Base-by-base conservation (phyloP, 2,329 filamentous ascomycete genomes). In the Apiospora sp. region DNA sequence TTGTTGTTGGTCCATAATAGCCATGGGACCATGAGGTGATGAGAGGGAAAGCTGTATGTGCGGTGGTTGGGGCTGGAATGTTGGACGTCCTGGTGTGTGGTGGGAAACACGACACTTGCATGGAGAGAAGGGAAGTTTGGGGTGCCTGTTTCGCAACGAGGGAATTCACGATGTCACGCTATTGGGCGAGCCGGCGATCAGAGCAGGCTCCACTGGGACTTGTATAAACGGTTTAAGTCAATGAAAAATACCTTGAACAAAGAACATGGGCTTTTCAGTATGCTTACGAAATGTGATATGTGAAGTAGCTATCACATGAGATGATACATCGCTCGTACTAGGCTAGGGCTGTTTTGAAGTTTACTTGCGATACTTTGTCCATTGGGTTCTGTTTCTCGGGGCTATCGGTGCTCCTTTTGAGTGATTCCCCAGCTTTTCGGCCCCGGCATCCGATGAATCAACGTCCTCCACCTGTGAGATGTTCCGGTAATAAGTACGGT, bases 101-200 rank as follows among this genome's bases (percentile, higher is more conserved):
- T 34, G 43, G 27, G n/a, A 34, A 24, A 22, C 41, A 43, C 30
- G 13, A 10, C 2, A 27, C 4, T n/a, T 19, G 24, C 1, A 48
- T 1, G 22, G 67, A 68, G 1, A 22, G 12, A 68, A n/a, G 43
- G 22, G 67, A 30, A 68, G 67, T 44, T n/a, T 19, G 67, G n/a
- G 67, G 67, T 30, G 48, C 44, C 43, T 34, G 27, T 16, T 46
- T 49, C 67, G 24, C 27, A 69, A 69, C 27, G 24, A 43, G 44
- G 67, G 67, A 69, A 49, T 48, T 69, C 67, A 69, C 67, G 67
- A 69, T 69, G 67, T 69, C 67, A 69, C 67, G 67, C 48, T 49
- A 69, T 49, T 49, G 44, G 67, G 44, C n/a, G 48, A 49, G 67
- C 67, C 58, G 58, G 58, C 58, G 58, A 64, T 64, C 58, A 41